phyloP scores from a whole-genome alignment of 2,329 filamentous ascomycete genomes.

The Phialophora verrucosa region DNA sequence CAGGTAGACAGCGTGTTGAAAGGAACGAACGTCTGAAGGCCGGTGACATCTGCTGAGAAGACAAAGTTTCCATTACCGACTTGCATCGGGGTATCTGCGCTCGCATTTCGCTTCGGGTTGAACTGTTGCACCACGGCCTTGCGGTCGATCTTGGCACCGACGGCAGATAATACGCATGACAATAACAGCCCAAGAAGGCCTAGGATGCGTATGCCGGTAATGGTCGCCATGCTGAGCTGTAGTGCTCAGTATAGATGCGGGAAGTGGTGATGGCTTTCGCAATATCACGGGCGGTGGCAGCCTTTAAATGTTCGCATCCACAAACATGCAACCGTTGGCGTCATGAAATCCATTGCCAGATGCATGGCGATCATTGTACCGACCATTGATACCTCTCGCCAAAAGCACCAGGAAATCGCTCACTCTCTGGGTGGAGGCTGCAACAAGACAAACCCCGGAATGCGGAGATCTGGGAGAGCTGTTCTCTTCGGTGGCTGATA shows the following conservation, averaged over 20 bases:
- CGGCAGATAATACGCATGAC: neutral
- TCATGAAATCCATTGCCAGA: neutral
- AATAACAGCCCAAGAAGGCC: neutral
- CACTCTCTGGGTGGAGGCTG: neutral
- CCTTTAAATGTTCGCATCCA: neutral
- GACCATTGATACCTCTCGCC: neutral
- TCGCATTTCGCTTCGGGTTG: slow-evolving; percentile 12
- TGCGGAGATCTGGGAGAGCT: slow-evolving; percentile 1
- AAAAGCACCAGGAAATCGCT: neutral
- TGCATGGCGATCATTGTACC: slow-evolving; percentile 1
- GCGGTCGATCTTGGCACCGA: slow-evolving; percentile 3
- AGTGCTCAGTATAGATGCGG: neutral
- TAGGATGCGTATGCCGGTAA: neutral
- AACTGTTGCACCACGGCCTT: slow-evolving; percentile 9
- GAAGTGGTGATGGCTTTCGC: neutral
- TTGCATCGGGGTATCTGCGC: slow-evolving; percentile 11
- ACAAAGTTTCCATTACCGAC: slow-evolving; percentile 16
- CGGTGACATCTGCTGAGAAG: slow-evolving; percentile 16
- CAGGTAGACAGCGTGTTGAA: slow-evolving; percentile 11
- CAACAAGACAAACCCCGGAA: neutral
- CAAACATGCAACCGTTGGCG: neutral
- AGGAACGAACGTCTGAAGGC: slow-evolving; percentile 10
- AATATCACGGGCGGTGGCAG: neutral
- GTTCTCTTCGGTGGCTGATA: slow-evolving; percentile 1
- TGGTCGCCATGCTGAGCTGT: neutral